Percentiles rank a stretch among this genome's conserved stretches.
Conservation (phyloP, 2,329 filamentous ascomycete genomes). For the Sphaceloma murrayae region DNA sequence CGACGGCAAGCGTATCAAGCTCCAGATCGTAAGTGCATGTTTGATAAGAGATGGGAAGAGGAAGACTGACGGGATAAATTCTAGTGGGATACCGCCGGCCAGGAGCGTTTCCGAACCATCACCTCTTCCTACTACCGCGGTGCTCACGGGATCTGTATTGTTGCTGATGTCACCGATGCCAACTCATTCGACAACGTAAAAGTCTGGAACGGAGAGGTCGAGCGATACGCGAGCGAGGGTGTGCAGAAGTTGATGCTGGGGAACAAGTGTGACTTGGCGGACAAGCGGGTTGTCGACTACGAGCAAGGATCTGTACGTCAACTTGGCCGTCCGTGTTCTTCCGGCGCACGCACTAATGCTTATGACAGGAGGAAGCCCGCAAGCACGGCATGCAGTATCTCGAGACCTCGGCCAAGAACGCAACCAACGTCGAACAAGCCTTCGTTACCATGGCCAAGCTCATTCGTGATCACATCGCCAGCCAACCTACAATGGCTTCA, state of each 20-base stretch:
- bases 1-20: constrained; percentile 98
- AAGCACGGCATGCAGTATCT: constrained; percentile 98
- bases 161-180: constrained; percentile 99
- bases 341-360: constrained; percentile 19
- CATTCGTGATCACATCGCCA: constrained; percentile 16
- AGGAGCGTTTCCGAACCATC: constrained; percentile 99
- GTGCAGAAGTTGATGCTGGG: constrained; percentile 99
- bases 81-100: constrained; percentile 97
- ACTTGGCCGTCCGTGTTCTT: not conserved
- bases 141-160: constrained; percentile 97
- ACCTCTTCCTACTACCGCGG: constrained; percentile 99
- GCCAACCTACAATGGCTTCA: constrained; percentile 16
- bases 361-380: constrained; percentile 86
- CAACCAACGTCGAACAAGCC: constrained; percentile 98
- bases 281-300: constrained; percentile 99
- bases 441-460: constrained; percentile 88
- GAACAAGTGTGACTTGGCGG: constrained; percentile 99
- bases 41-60: constrained; percentile 2
- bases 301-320: constrained; percentile 86
- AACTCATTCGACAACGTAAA: constrained; percentile 99
- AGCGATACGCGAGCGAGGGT: constrained; percentile 96
- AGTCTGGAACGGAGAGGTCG: constrained; percentile 99
- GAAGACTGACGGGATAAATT: constrained; percentile 20
- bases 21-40: constrained; percentile 74
- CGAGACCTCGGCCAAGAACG: constrained; percentile 99